Evolutionary conservation across 176 grass and related monocot genomes (phyloP).

Genomic region (Triticum monococcum): DNA sequence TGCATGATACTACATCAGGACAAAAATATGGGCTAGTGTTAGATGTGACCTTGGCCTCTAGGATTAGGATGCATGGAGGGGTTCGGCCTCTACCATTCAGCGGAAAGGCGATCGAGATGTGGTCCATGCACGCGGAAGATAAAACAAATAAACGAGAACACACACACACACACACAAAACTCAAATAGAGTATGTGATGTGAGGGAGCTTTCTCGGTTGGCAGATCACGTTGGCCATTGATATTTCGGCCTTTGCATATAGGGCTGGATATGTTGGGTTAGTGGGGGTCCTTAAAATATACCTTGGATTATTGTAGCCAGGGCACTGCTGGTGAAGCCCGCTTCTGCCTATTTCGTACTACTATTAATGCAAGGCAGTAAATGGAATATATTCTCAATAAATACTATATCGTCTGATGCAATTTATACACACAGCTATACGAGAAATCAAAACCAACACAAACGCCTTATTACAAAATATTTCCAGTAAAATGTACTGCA

Average conservation of each 20-base stretch:
- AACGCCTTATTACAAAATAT: too few species aligned
- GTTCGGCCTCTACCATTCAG: slow-evolving; percentile 30
- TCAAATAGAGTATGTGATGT: slow-evolving; percentile 24
- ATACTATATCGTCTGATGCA: neutral
- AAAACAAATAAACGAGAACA: neutral
- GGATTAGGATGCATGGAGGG: neutral
- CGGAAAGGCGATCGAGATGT: slow-evolving; percentile 21
- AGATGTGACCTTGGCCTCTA: slow-evolving; percentile 38
- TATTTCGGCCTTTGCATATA: slow-evolving; percentile 30
- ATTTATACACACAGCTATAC: neutral
- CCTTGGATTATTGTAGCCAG: slow-evolving; percentile 39
- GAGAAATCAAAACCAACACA: neutral
- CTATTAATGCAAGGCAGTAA: neutral
- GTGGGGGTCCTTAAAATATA: slow-evolving; percentile 57
- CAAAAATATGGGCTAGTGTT: slow-evolving; percentile 43
- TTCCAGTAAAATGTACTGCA: too few species aligned
- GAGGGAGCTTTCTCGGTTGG: slow-evolving; percentile 33
- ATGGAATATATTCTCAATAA: neutral
- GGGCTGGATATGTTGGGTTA: slow-evolving; percentile 52
- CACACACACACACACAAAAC: neutral
- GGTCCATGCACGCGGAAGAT: slow-evolving; percentile 32
- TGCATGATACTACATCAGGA: slow-evolving; percentile 4
- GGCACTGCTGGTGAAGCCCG: neutral
- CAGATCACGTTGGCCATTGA: slow-evolving; percentile 40
- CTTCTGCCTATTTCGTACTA: too few species aligned